These are phyloP conservation scores for Fistulifera pelliculosa DNA, from an alignment of 108 stramenopile genomes.

Conservation along the genomic window DNA sequence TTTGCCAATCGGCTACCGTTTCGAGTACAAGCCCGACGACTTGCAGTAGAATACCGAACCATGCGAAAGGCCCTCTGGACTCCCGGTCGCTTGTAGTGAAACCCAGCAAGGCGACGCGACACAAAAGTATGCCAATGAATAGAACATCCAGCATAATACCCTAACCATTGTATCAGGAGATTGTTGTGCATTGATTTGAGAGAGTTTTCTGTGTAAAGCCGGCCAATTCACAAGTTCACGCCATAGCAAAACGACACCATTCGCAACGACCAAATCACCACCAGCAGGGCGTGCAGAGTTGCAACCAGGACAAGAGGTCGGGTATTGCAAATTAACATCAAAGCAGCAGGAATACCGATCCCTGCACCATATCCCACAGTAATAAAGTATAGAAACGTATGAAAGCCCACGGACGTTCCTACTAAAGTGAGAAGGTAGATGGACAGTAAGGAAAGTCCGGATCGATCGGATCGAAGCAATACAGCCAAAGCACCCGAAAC, in stretches of 20 bases:
- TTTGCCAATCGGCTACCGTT: constrained; percentile 49
- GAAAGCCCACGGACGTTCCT: constrained; percentile 48
- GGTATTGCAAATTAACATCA: constrained; percentile 13
- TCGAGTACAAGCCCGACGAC: constrained; percentile 35
- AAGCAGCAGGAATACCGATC: constrained; percentile 23
- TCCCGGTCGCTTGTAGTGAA: not conserved
- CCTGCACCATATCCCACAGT: constrained; percentile 52
- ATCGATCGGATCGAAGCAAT: too few species aligned
- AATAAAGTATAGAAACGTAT: constrained; percentile 49
- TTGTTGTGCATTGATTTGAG: not conserved
- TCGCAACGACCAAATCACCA: constrained; percentile 41
- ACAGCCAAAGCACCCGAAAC: too few species aligned
- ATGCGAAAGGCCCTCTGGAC: not conserved
- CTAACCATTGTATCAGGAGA: constrained; percentile 1
- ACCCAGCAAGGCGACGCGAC: not conserved
- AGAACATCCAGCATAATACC: not conserved
- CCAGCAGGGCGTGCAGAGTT: constrained; percentile 29
- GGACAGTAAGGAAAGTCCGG: constrained; percentile 7
- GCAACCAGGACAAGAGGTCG: constrained; percentile 1
- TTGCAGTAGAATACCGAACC: constrained; percentile 16
- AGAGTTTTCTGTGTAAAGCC: constrained; percentile 20
- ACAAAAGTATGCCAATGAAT: constrained; percentile 1
- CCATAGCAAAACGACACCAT: constrained; percentile 32
- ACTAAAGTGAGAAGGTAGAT: constrained; percentile 32
- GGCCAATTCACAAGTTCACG: constrained; percentile 49